Percentiles rank a stretch among this genome's conserved stretches.
Evolutionary conservation across 345 rosid genomes (phyloP).

Genomic region (Camelina hispida): DNA sequence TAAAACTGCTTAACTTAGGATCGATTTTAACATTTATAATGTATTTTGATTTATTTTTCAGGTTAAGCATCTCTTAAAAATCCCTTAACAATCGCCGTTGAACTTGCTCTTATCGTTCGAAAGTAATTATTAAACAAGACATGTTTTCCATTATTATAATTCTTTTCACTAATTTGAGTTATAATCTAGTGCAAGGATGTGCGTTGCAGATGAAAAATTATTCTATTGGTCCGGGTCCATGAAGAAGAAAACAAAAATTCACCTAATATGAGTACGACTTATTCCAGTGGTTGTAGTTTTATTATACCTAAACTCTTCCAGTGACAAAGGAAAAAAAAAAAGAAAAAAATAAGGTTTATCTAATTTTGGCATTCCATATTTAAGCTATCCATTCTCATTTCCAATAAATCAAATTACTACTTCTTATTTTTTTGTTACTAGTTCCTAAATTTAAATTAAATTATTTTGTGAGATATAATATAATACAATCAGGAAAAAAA

Average conservation of each 20-base stretch:
- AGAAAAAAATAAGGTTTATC: neutral
- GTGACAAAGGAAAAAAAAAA: neutral
- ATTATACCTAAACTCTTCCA: neutral
- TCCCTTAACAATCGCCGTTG: too few relatives aligned
- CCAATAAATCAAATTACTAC: too few relatives aligned
- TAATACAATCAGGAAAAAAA: neutral
- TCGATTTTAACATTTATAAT: too few relatives aligned
- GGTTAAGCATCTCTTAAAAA: too few relatives aligned
- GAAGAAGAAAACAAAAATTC: slow-evolving; percentile 34
- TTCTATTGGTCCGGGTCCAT: slow-evolving; percentile 29
- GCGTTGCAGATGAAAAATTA: slow-evolving; percentile 16
- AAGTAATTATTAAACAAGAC: too few relatives aligned
- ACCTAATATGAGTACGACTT: slow-evolving; percentile 40
- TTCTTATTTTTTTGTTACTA: too few relatives aligned
- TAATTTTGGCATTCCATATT: neutral
- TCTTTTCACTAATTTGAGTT: neutral
- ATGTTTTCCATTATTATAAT: neutral
- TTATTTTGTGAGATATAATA: neutral
- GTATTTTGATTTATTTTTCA: too few relatives aligned
- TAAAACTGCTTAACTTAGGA: too few relatives aligned
- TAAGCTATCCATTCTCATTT: neutral
- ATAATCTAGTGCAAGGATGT: slow-evolving; percentile 1
- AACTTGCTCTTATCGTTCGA: too few relatives aligned
- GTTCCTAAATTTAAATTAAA: too few relatives aligned
- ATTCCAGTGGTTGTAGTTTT: neutral